Conservation (phyloP, 2,329 filamentous ascomycete species). For the Pseudocercospora ulei region DNA sequence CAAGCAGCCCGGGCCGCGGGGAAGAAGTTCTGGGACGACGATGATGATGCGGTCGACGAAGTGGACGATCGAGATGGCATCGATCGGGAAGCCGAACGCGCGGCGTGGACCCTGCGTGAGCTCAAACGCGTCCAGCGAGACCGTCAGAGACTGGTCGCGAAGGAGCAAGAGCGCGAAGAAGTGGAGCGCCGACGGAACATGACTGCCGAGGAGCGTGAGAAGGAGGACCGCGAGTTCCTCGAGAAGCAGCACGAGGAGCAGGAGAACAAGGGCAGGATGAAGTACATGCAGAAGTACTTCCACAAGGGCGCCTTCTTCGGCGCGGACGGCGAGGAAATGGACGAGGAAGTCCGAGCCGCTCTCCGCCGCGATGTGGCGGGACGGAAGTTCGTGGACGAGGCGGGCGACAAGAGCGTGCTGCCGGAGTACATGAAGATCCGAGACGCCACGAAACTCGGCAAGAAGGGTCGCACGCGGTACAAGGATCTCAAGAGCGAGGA, state of each 20-base stretch:
- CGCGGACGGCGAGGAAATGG: conserved; percentile 48
- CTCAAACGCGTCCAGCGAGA: conserved; percentile 80
- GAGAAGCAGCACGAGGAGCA: conserved; percentile 67
- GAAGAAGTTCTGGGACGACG: conserved; percentile 79
- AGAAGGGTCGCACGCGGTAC: conserved; percentile 84
- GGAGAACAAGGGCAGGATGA: conserved; percentile 67
- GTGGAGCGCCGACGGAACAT: conserved; percentile 79
- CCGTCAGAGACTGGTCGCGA: conserved; percentile 63
- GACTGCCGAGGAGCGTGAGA: conserved; percentile 72
- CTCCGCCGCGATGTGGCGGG: conserved; percentile 80
- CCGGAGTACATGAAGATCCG: conserved; percentile 87
- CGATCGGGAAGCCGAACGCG: conserved; percentile 78
- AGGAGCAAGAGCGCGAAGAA: conserved; percentile 78
- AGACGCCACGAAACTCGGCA: conserved; percentile 87
- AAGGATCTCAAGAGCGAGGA: conserved; percentile 81
- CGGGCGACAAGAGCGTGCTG: conserved; percentile 68
- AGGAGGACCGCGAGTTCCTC: conserved; percentile 72
- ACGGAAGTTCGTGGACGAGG: conserved; percentile 69
- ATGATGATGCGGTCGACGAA: conserved; percentile 52
- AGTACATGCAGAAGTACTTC: conserved; percentile 90
- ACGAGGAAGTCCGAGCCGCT: conserved; percentile 62
- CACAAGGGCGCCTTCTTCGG: conserved; percentile 95
- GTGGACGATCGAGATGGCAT: conserved; percentile 83
- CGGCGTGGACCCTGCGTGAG: conserved; percentile 89
- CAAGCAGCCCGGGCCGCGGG: conserved; percentile 62